Evolutionary conservation across 2,329 filamentous ascomycete genomes (phyloP), one percentile per base, ranked within the genome.

Genomic region (Aspergillus felis): DNA sequence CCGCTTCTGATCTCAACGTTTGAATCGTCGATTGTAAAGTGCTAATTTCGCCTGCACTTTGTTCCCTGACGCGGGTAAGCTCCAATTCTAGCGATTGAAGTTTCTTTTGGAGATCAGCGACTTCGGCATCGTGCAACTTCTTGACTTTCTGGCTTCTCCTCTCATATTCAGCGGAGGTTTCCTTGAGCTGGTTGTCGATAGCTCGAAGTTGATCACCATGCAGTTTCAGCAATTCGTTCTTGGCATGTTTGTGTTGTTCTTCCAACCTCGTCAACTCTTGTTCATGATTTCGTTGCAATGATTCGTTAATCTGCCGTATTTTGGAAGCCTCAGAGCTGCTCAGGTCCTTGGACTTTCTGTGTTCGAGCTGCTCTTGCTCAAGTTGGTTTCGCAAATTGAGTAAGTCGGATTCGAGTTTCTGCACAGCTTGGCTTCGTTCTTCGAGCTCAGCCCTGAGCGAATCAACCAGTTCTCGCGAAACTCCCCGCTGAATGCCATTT

Each of bases 391-490:
- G 80, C 8, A 84, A 66, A 22, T 76, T 77, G 48, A 87, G 71
- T 27, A 84, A 70, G 38, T 85, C 81, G 9, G 79, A 77, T 66
- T 87, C 83, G 29, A 84, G 70, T 47, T 82, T 82, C 58, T 85
- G 79, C 29, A 87, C 76, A 1, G 78, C 78, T 60, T 84, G 79
- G 24, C 86, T 86, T 61, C 88, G 91, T 58, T 93, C 87, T 58
- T 89, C 87, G 0, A 96, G 74, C 69, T 97, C 88, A 4, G 82
- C 81, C 51, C 91, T 86, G 32, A 99, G 79, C 1, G 89, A 88
- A 71, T 99, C 94, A 3, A 99, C 90, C 41, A 97, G 79, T 67
- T 97, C 91, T 44, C 93, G 85, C n/a, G 95, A 96, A 41, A 99
- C 89, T 3, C 93, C 93, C 67, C 93, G 92, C 64, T 94, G 87